phyloP scores from a whole-genome alignment of 108 stramenopile species.

The Cyclotella choctawhatcheeana region DNA sequence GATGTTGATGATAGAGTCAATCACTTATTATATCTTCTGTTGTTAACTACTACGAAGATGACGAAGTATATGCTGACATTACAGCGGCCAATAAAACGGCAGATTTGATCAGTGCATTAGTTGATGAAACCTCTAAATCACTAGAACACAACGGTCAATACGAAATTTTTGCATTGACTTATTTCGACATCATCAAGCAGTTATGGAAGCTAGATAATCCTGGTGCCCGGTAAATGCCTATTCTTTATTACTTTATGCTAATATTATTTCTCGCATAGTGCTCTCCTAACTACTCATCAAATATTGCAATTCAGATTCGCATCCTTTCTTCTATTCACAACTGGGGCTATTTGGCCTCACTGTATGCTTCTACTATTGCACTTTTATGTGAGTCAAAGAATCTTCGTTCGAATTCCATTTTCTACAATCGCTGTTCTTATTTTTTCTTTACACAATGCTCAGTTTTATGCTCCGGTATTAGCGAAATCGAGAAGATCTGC shows the following conservation, averaged over 20 bases:
- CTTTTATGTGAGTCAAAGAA: conserved; percentile 2
- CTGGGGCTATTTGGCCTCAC: conserved; percentile 4
- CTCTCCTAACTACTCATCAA: no score
- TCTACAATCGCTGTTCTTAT: neutral
- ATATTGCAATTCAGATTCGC: no score
- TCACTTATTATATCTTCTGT: neutral
- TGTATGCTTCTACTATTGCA: conserved; percentile 1
- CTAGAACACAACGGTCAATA: neutral
- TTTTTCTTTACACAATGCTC: neutral
- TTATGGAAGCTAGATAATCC: neutral
- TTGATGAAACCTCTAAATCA: conserved; percentile 1
- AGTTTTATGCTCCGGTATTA: conserved; percentile 1
- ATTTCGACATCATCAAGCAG: neutral
- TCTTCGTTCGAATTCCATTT: no score
- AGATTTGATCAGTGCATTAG: conserved; percentile 4
- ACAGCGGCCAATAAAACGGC: neutral
- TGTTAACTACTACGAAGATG: neutral
- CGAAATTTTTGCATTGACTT: neutral
- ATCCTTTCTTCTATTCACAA: neutral
- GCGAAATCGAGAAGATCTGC: conserved; percentile 1
- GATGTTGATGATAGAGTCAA: neutral
- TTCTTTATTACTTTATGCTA: no score
- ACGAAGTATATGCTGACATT: conserved; percentile 1
- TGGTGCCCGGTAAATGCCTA: no score
- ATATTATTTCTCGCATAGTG: no score